Conservation (phyloP, 2,329 filamentous ascomycete species). For the Westerdykella ornata region DNA sequence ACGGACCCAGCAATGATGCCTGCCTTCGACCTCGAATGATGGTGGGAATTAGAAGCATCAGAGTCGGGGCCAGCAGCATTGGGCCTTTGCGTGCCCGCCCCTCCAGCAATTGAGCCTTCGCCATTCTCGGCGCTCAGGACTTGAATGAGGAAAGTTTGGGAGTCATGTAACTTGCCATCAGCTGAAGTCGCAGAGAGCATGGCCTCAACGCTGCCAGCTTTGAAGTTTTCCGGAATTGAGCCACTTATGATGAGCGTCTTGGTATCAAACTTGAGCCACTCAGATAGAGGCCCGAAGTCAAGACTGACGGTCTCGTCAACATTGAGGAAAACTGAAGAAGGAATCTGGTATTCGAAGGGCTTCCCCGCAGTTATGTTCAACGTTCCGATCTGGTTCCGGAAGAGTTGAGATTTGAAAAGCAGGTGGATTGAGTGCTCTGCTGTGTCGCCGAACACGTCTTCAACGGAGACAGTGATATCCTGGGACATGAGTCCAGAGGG, state of each 20-base stretch:
- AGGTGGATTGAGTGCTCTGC: slow-evolving; percentile 53
- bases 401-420: slow-evolving; percentile 38
- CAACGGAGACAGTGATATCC: slow-evolving; percentile 56
- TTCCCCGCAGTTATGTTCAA: slow-evolving; percentile 47
- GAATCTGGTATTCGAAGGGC: slow-evolving; percentile 45
- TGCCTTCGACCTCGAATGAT: slow-evolving; percentile 6
- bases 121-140: slow-evolving; percentile 14
- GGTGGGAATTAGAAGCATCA: background rate
- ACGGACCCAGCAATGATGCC: slow-evolving; percentile 26
- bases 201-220: slow-evolving; percentile 37
- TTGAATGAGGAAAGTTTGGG: slow-evolving; percentile 41
- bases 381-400: slow-evolving; percentile 39
- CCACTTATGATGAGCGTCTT: slow-evolving; percentile 43
- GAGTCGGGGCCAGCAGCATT: slow-evolving; percentile 1
- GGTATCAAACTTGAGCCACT: slow-evolving; percentile 48
- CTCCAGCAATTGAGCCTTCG: background rate
- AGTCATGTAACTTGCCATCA: slow-evolving; percentile 29
- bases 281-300: slow-evolving; percentile 38
- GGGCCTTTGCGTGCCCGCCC: slow-evolving; percentile 1
- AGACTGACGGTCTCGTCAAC: slow-evolving; percentile 40
- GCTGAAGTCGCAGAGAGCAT: slow-evolving; percentile 40
- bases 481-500: slow-evolving; percentile 52
- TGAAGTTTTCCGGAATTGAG: slow-evolving; percentile 40
- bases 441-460: slow-evolving; percentile 54
- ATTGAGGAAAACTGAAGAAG: slow-evolving; percentile 39